Conservation (phyloP, 1,284 basidiomycete species). For the Veloboletus limbatus region DNA sequence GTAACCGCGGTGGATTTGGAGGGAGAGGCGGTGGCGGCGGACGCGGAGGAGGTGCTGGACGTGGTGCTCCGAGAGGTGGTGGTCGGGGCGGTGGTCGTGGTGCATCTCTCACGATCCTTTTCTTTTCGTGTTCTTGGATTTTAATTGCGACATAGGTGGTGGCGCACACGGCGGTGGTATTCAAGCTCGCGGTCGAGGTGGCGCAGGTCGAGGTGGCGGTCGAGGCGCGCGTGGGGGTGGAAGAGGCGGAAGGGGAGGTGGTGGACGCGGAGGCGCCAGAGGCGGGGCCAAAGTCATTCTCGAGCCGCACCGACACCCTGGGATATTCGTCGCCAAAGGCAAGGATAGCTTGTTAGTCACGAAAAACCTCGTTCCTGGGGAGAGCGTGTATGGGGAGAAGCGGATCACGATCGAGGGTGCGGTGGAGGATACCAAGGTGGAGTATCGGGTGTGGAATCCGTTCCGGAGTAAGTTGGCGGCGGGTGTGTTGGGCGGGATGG, state of each 20-base stretch:
- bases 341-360: slow-evolving; percentile 98
- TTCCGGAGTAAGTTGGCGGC: slow-evolving; percentile 98
- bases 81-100: slow-evolving; percentile 37
- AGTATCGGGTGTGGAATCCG: slow-evolving; percentile 99
- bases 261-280: slow-evolving; percentile 53
- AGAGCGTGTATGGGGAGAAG: slow-evolving; percentile 99
- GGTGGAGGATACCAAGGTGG: slow-evolving; percentile 83
- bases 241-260: slow-evolving; percentile 38
- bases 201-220: slow-evolving; percentile 30
- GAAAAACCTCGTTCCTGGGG: slow-evolving; percentile 96
- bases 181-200: slow-evolving; percentile 24
- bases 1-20: slow-evolving; percentile 53
- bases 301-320: slow-evolving; percentile 94
- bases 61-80: slow-evolving; percentile 48
- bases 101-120: slow-evolving; percentile 5
- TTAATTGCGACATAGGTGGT: slow-evolving; percentile 18
- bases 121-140: background rate
- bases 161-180: slow-evolving; percentile 31
- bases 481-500: slow-evolving; percentile 94
- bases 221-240: slow-evolving; percentile 42
- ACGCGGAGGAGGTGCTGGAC: slow-evolving; percentile 35
- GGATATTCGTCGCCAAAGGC: slow-evolving; percentile 92
- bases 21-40: slow-evolving; percentile 36
- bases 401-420: slow-evolving; percentile 81
- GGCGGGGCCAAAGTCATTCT: slow-evolving; percentile 87